Evolutionary conservation across 345 rosid species (phyloP).

Genomic region (Cardamine resedifolia): DNA sequence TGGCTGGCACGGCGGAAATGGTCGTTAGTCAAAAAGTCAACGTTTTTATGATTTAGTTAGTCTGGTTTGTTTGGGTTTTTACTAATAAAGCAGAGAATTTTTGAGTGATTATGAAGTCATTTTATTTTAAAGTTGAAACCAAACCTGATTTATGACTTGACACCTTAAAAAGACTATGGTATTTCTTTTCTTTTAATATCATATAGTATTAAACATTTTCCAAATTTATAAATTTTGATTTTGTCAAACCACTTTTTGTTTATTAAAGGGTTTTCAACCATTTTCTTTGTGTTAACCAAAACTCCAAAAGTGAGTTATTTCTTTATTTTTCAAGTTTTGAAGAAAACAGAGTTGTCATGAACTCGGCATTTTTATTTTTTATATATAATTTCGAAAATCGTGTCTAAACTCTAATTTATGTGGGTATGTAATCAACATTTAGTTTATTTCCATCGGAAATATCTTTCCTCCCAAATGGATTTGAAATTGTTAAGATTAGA

Average conservation of each 20-base stretch:
- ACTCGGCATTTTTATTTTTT: too few relatives aligned
- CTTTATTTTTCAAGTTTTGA: background rate
- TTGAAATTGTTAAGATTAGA: too few relatives aligned
- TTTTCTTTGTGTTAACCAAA: too few relatives aligned
- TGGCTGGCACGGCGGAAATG: background rate
- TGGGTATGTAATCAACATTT: too few relatives aligned
- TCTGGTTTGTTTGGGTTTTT: background rate
- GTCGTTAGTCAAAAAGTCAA: slow-evolving; percentile 22
- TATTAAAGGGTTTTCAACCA: too few relatives aligned
- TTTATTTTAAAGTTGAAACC: slow-evolving; percentile 11
- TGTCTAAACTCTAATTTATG: too few relatives aligned
- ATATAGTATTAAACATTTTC: background rate
- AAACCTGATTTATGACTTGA: slow-evolving; percentile 23
- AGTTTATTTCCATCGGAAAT: too few relatives aligned
- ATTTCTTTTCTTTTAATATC: slow-evolving; percentile 16
- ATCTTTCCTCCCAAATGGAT: too few relatives aligned
- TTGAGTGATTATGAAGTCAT: slow-evolving; percentile 30
- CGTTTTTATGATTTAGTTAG: background rate
- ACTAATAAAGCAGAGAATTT: background rate
- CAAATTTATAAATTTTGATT: background rate
- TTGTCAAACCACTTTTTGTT: background rate
- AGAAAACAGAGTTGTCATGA: slow-evolving; percentile 3
- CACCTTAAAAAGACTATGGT: slow-evolving; percentile 5
- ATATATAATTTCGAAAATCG: too few relatives aligned
- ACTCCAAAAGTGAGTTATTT: background rate